Evolutionary conservation across 23 red algal genomes (phyloP).

Genomic region (Gracilaria gracilis): DNA sequence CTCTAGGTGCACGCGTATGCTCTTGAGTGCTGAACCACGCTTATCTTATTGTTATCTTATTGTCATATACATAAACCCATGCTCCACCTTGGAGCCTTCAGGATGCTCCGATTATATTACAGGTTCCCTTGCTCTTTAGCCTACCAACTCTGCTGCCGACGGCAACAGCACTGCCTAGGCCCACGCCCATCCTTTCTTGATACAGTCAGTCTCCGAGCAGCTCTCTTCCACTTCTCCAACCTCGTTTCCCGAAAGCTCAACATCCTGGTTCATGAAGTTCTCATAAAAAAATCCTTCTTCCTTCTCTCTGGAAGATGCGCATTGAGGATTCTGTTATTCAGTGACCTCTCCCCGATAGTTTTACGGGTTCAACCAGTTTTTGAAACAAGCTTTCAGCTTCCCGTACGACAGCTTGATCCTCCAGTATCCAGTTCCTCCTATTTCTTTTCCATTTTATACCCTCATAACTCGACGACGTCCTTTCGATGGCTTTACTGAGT

Average conservation of each 20-base stretch:
- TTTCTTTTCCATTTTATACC: neutral
- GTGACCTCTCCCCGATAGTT: neutral
- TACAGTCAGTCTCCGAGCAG: neutral
- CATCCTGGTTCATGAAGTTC: neutral
- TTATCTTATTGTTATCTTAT: too few relatives aligned
- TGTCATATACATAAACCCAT: too few relatives aligned
- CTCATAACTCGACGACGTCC: neutral
- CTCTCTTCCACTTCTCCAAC: neutral
- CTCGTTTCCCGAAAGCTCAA: neutral
- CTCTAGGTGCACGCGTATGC: neutral
- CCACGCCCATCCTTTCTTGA: neutral
- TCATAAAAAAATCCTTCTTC: neutral
- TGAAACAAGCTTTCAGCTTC: neutral
- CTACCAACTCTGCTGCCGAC: too few relatives aligned
- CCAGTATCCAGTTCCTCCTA: conserved; percentile 29
- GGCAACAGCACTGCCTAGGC: neutral
- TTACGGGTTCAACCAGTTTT: neutral
- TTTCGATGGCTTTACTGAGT: neutral
- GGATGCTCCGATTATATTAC: neutral
- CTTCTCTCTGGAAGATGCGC: neutral
- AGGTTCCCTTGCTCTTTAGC: neutral
- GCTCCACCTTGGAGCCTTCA: too few relatives aligned
- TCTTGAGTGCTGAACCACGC: too few relatives aligned
- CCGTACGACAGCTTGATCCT: neutral
- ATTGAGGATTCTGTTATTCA: neutral